Evolutionary conservation across 768 basidiomycete genomes (phyloP).

Genomic region (Collybia nuda): DNA sequence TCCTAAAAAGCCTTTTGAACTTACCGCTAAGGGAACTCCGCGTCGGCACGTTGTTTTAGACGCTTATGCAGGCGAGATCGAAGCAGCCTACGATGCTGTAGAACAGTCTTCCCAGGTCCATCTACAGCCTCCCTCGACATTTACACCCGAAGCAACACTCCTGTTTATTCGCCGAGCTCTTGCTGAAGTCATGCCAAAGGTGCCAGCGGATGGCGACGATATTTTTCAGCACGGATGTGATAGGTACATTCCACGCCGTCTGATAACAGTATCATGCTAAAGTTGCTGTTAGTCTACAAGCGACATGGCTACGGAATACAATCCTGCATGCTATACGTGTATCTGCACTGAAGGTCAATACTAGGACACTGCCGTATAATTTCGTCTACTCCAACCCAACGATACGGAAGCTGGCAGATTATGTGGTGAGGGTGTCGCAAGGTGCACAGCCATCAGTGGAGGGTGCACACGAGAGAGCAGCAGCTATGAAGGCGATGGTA

Average conservation of each 20-base stretch:
- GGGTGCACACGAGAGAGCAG: neutral
- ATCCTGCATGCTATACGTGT: conserved; percentile 17
- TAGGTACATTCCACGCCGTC: conserved; percentile 19
- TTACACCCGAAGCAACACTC: conserved; percentile 11
- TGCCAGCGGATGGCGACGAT: conserved; percentile 27
- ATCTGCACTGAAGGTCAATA: neutral
- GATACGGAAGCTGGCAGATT: conserved; percentile 9
- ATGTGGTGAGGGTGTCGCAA: neutral
- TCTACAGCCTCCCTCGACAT: neutral
- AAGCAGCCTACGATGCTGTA: conserved; percentile 14
- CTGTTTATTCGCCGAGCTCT: conserved; percentile 31
- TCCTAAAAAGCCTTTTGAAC: conserved; percentile 28
- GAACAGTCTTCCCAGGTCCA: conserved; percentile 10
- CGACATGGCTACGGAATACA: conserved; percentile 29
- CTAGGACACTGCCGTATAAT: conserved; percentile 3
- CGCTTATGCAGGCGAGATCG: conserved; percentile 24
- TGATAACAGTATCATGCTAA: neutral
- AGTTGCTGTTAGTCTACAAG: conserved; percentile 11
- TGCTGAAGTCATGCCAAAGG: conserved; percentile 21
- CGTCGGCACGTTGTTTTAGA: conserved; percentile 14
- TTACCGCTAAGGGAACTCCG: conserved; percentile 23
- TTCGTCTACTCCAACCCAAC: conserved; percentile 17
- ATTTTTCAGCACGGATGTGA: conserved; percentile 38
- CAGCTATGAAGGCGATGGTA: conserved; percentile 7
- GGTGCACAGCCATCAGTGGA: neutral